phyloP scores from a whole-genome alignment of 169 alveolate species.

The Eimeria tenella region DNA sequence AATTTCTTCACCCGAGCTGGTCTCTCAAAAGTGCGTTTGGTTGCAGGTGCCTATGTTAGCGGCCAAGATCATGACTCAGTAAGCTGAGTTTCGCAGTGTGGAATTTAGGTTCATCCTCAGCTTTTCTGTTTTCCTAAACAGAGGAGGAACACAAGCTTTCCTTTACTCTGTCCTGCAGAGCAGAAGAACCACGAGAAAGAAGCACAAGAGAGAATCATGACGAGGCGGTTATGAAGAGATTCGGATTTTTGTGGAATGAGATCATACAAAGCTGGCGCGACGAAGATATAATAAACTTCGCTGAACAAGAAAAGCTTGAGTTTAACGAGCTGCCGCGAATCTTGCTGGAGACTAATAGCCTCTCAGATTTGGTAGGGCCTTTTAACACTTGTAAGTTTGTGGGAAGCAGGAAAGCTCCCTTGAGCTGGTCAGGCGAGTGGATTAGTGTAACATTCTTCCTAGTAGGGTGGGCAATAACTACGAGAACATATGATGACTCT shows the following conservation, averaged over 20 bases:
- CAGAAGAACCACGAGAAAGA: neutral
- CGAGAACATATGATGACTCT: neutral
- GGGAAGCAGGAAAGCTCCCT: neutral
- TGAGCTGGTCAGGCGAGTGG: neutral
- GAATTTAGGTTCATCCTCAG: neutral
- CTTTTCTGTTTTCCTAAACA: neutral
- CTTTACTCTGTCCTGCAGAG: neutral
- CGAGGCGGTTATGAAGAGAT: conserved; percentile 57
- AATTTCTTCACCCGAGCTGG: too few species aligned
- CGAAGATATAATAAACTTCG: conserved; percentile 68
- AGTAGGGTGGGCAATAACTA: neutral
- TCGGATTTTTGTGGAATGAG: conserved; percentile 79
- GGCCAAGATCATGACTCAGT: conserved; percentile 15
- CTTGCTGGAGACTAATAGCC: neutral
- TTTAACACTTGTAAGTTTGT: neutral
- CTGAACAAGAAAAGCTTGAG: conserved; percentile 55
- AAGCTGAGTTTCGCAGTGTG: neutral
- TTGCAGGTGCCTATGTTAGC: conserved; percentile 42
- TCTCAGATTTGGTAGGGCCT: conserved; percentile 54
- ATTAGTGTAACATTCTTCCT: neutral
- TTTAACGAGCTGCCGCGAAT: conserved; percentile 77
- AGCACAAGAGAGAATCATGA: neutral
- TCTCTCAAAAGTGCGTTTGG: neutral
- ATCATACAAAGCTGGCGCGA: conserved; percentile 75
- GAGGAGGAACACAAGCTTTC: neutral